A percentile compares a stretch with the other conserved stretches of the same genome.
Conservation (phyloP, 2,329 filamentous ascomycete species). For the Fusarium sp. region DNA sequence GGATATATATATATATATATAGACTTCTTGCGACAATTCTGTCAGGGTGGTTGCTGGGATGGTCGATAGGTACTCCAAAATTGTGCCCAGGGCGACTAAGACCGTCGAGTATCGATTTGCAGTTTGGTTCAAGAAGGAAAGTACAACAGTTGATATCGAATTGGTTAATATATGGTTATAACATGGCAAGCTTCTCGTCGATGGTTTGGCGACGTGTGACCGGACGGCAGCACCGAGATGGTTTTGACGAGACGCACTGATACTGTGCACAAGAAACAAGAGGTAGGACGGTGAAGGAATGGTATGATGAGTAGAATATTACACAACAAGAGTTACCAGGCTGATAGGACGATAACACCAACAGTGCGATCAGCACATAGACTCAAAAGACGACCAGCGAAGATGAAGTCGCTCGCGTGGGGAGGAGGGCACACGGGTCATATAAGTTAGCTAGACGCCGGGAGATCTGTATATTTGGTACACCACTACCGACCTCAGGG, state of each 20-base stretch:
- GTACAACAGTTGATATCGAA: slow-evolving; percentile 2
- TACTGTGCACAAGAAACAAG: slow-evolving; percentile 16
- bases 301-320: slow-evolving; percentile 14
- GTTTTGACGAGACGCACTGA: slow-evolving; percentile 24
- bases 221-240: slow-evolving; percentile 19
- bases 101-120: slow-evolving; percentile 4
- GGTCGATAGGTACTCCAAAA: slow-evolving; percentile 7
- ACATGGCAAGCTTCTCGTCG: slow-evolving; percentile 16
- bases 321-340: slow-evolving; percentile 34
- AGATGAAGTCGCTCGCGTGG: slow-evolving; percentile 36
- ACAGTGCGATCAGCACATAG: slow-evolving; percentile 28
- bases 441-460: slow-evolving; percentile 51
- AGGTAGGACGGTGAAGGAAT: slow-evolving; percentile 23
- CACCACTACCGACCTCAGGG: slow-evolving; percentile 36
- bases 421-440: slow-evolving; percentile 49
- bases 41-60: slow-evolving; percentile 3
- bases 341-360: slow-evolving; percentile 26
- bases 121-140: slow-evolving; percentile 9
- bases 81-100: slow-evolving; percentile 10
- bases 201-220: slow-evolving; percentile 21
- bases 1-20: neutral
- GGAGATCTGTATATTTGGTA: slow-evolving; percentile 41
- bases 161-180: slow-evolving; percentile 9
- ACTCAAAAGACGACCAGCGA: slow-evolving; percentile 35
- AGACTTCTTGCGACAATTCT: slow-evolving; percentile 26